A percentile compares a stretch with the other conserved stretches of the same genome.
These are phyloP conservation scores for Daucus carota DNA, from an alignment of 129 eudicot species.

Conservation along the genomic window DH1_v3.0 NC_030386.2:25612501-25613000, in stretches of 20 bases:
- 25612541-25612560: not conserved
- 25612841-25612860: not conserved
- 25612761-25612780: slow-evolving; percentile 63
- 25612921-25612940: not conserved
- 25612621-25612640: slow-evolving; percentile 21
- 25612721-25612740: slow-evolving; percentile 17
- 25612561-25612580: not conserved
- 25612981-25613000: not conserved
- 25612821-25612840: slow-evolving; percentile 7
- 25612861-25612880: not conserved
- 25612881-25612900: not conserved
- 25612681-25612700: slow-evolving; percentile 47
- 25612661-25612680: slow-evolving; percentile 74
- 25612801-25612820: slow-evolving; percentile 43
- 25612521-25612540: not conserved
- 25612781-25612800: slow-evolving; percentile 57
- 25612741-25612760: slow-evolving; percentile 44
- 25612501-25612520: not conserved
- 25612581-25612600: not conserved
- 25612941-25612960: not conserved
- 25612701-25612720: slow-evolving; percentile 21
- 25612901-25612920: not conserved
- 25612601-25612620: not conserved
- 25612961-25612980: not conserved
- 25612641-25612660: slow-evolving; percentile 93